These are phyloP conservation scores for Olyra latifolia DNA, from an alignment of 176 grass and related monocot species.

Conservation along the genomic window DNA sequence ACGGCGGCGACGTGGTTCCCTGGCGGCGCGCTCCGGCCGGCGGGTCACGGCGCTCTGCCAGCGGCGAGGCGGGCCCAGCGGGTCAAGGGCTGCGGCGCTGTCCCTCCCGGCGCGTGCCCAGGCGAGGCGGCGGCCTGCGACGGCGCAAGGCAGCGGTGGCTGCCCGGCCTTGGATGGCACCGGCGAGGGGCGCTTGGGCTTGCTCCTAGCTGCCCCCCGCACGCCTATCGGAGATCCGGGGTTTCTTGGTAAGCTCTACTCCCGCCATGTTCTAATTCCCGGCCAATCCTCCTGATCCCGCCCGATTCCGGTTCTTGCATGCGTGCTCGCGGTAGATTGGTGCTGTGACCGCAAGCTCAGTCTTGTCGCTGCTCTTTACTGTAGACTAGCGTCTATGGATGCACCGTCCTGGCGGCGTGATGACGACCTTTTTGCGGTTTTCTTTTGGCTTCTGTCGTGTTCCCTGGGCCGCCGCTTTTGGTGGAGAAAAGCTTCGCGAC, in stretches of 20 bases:
- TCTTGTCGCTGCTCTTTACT: neutral
- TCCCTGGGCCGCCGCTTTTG: constrained; percentile 10
- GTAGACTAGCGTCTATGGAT: neutral
- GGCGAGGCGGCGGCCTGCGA: too few relatives aligned
- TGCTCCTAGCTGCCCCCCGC: neutral
- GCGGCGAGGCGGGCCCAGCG: too few relatives aligned
- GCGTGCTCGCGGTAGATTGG: constrained; percentile 10
- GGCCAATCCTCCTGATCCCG: constrained; percentile 23
- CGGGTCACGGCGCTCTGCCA: too few relatives aligned
- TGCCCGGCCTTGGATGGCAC: too few relatives aligned
- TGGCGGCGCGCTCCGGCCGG: too few relatives aligned
- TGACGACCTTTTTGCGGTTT: neutral
- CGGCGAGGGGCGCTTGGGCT: too few relatives aligned
- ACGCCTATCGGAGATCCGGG: constrained; percentile 29
- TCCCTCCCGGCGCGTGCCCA: too few relatives aligned
- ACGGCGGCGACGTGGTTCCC: too few relatives aligned
- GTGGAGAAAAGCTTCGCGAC: neutral
- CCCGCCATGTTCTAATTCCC: constrained; percentile 8
- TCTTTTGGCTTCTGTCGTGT: neutral
- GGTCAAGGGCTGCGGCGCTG: too few relatives aligned
- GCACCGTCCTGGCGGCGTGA: neutral
- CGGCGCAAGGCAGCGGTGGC: too few relatives aligned
- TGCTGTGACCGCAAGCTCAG: neutral
- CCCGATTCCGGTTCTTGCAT: constrained; percentile 23
- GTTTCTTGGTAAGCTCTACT: constrained; percentile 32